Conservation (phyloP, 306 rosid genomes). For the Gastrolobium villosum region DNA sequence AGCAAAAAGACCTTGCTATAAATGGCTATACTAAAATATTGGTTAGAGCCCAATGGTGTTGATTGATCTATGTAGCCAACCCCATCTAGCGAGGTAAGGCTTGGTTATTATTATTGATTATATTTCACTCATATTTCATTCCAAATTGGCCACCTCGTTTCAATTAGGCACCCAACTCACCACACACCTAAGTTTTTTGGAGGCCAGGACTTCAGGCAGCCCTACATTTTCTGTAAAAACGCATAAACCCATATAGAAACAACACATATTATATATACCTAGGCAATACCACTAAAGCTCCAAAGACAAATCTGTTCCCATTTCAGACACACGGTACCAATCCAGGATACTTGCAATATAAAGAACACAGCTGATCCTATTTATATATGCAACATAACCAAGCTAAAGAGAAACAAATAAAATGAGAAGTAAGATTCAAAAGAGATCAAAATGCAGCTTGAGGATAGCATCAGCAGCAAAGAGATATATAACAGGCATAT, state of each 20-base stretch:
- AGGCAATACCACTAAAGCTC: no score
- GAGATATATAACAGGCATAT: no score
- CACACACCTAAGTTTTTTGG: background rate
- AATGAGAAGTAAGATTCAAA: no score
- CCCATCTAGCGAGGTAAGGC: background rate
- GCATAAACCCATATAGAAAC: background rate
- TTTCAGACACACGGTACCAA: no score
- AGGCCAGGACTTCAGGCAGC: background rate
- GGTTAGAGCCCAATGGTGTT: background rate
- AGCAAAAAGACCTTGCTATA: background rate
- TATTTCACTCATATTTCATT: background rate
- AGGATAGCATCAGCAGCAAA: no score
- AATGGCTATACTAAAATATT: background rate
- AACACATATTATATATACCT: no score
- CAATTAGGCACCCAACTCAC: conserved; percentile 7
- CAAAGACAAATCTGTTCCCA: no score
- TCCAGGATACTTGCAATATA: no score
- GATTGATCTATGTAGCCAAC: conserved; percentile 7
- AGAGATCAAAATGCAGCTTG: no score
- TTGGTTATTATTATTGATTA: background rate
- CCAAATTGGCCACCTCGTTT: conserved; percentile 11
- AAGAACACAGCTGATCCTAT: no score
- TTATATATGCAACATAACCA: no score
- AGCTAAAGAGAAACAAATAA: no score
- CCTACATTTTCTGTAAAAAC: conserved; percentile 1